phyloP scores from a whole-genome alignment of 352 stramenopile species.

The Pythium phragmiticola region DNA sequence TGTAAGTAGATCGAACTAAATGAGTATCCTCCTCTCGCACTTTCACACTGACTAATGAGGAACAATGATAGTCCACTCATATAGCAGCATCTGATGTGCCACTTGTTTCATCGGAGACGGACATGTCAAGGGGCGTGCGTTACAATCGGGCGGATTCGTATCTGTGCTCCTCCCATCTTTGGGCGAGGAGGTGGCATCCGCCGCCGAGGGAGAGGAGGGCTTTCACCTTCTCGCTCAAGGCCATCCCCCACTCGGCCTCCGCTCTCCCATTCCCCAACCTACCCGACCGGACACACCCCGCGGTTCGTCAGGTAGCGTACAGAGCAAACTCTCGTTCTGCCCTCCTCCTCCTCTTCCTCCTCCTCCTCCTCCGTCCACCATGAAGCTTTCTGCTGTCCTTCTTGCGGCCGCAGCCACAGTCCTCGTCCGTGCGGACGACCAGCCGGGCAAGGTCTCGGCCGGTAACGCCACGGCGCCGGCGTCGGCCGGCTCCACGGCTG shows the following conservation, averaged over 20 bases:
- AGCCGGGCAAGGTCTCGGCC: constrained; percentile 5
- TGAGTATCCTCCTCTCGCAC: no score
- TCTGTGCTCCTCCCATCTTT: constrained; percentile 15
- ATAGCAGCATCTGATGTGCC: no score
- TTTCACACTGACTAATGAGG: no score
- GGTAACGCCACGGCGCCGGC: background rate
- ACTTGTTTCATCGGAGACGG: no score
- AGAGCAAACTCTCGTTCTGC: background rate
- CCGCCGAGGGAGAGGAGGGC: no score
- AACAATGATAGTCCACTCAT: no score
- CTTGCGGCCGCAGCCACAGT: constrained; percentile 19
- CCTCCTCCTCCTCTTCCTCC: constrained; percentile 6
- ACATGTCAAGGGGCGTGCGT: no score
- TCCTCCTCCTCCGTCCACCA: constrained; percentile 6
- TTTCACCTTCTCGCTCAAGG: no score
- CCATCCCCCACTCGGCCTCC: background rate
- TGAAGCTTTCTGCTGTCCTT: constrained; percentile 32
- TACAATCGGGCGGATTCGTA: background rate
- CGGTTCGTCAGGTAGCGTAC: background rate
- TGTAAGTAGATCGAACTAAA: no score
- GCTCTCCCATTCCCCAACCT: constrained; percentile 6
- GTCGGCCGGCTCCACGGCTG: background rate
- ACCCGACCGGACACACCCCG: constrained; percentile 4
- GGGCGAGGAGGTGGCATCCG: background rate
- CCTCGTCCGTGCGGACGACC: constrained; percentile 10